Base-by-base conservation (phyloP, 2,329 filamentous ascomycete genomes). In the Seiridium cupressi region DNA sequence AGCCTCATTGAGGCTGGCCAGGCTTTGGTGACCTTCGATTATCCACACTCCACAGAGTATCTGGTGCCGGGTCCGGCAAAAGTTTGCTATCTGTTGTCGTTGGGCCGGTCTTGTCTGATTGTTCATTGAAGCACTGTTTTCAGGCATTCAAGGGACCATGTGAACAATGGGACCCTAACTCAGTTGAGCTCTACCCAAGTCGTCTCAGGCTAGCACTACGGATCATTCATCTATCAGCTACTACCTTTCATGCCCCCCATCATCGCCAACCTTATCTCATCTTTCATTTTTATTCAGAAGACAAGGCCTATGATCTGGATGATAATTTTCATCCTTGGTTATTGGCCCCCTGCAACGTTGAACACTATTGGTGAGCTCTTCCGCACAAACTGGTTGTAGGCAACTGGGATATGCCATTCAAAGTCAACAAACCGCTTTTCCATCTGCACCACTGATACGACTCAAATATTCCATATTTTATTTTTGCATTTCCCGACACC, bases 161-260 rank as follows among this genome's bases (percentile, higher is more conserved):
- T 32, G 47, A 44, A 55, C 51, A 44, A 57, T 46, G 34, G 44
- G n/a, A 46, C 6, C 35, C n/a, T 4, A 13, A 26, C 31, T 47
- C 54, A 32, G n/a, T 38, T 36, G 40, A 47, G 10, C 31, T 49
- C 47, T 44, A 57, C 54, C 54, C n/a, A 11, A 34, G 46, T 44
- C 53, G 36, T 31, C 32, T 32, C 32, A 38, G 26, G 54, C 54
- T 47, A n/a, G 54, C 26, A 35, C 44, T 9, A 35, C 40, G 18
- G 31, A 36, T 26, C 54, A 46, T 46, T 57, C 44, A 57, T 57
- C 54, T 57, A 57, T 47, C 54, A 35, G 34, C 54, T 48, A 57
- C 32, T 42, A 57, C 54, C 54, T 31, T 32, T 44, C 38, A 55
- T 32, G 38, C 36, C 11, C 26, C 18, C 40, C 26, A 40, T 32